Conservation (phyloP, 257 asterid species). For the Solanum megistacrolobum region DNA sequence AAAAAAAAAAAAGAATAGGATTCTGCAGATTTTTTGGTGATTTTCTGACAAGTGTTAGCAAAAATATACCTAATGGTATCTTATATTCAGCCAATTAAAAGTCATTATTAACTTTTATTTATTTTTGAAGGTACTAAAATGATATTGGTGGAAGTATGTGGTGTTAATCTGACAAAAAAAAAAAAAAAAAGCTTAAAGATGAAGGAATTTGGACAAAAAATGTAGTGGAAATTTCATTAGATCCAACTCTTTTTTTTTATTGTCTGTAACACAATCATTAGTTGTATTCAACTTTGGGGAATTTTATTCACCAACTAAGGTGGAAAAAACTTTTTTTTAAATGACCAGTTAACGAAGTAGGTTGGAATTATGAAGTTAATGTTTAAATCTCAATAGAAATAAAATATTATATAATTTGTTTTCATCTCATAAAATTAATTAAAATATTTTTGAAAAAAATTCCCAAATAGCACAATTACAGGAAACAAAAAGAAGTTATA, state of each 20-base stretch:
- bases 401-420: too few species aligned
- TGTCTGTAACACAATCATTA: conserved; percentile 10
- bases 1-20: conserved; percentile 10
- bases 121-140: not conserved
- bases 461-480: too few species aligned
- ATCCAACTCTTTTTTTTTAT: conserved; percentile 18
- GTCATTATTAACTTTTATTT: not conserved
- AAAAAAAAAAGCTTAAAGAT: conserved; percentile 5
- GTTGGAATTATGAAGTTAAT: rapidly evolving
- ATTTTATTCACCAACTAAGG: not conserved
- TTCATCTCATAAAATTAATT: too few species aligned
- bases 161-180: conserved; percentile 10
- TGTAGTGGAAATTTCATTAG: conserved; percentile 39
- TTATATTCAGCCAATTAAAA: conserved; percentile 1
- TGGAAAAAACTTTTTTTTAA: not conserved
- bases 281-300: not conserved
- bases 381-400: not conserved
- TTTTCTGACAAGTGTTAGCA: conserved; percentile 18
- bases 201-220: conserved; percentile 25
- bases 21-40: conserved; percentile 27
- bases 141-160: conserved; percentile 25
- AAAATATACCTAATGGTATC: not conserved
- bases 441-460: too few species aligned
- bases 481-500: not conserved
- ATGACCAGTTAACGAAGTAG: rapidly evolving